A percentile compares a stretch with the other conserved stretches of the same genome.
These are phyloP conservation scores for Calocybe cyanea DNA, from an alignment of 768 basidiomycete species.

Conservation along the genomic window DNA sequence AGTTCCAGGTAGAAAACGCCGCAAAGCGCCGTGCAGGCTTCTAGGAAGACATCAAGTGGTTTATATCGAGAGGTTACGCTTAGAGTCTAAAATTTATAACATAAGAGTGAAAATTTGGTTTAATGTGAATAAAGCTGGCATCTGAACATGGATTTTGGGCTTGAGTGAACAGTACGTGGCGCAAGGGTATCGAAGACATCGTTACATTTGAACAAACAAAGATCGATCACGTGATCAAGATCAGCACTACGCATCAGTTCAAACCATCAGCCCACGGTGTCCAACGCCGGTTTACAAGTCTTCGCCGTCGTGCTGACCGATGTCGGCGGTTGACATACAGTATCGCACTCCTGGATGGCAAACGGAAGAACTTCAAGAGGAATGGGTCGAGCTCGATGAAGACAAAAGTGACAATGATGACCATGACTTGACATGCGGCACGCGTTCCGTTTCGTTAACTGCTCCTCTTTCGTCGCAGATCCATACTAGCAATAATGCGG, in stretches of 20 bases:
- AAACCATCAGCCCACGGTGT: slow-evolving; percentile 2
- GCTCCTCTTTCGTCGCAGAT: slow-evolving; percentile 51
- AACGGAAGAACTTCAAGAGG: slow-evolving; percentile 86
- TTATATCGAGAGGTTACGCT: too few species aligned
- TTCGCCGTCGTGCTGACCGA: slow-evolving; percentile 22
- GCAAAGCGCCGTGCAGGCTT: too few species aligned
- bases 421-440: slow-evolving; percentile 40
- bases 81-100: too few species aligned
- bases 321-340: slow-evolving; percentile 21
- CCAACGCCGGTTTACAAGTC: slow-evolving; percentile 6
- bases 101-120: too few species aligned
- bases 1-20: too few species aligned
- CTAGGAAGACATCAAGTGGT: too few species aligned
- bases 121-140: too few species aligned
- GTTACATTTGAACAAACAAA: slow-evolving; percentile 10
- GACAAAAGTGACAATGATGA: slow-evolving; percentile 33
- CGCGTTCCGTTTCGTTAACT: slow-evolving; percentile 59
- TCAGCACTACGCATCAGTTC: slow-evolving; percentile 11
- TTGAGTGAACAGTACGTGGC: neutral
- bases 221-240: slow-evolving; percentile 21
- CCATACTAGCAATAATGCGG: slow-evolving; percentile 39
- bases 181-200: slow-evolving; percentile 7
- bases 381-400: slow-evolving; percentile 75
- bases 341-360: slow-evolving; percentile 64
- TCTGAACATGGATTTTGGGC: too few species aligned